Conservation (phyloP, 129 eudicot species). For the Logfia minima region DNA sequence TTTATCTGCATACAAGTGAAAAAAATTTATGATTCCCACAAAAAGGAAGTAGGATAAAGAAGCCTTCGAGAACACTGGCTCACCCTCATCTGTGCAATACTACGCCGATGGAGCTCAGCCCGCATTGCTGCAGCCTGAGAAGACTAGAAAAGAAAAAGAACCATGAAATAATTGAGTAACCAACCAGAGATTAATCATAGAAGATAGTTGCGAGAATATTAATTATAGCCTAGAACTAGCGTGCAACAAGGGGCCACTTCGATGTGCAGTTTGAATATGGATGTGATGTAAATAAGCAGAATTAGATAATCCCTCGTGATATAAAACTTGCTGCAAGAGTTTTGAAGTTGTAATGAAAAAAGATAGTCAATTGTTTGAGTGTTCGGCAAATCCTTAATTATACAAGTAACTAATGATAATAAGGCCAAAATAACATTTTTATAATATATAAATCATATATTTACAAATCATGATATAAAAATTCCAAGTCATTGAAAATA, state of each 20-base stretch:
- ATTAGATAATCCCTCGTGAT: background rate
- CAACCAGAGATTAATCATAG: constrained; percentile 6
- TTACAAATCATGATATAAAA: no score
- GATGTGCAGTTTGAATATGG: background rate
- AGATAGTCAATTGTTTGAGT: background rate
- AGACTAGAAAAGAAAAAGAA: constrained; percentile 54
- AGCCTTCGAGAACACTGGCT: constrained; percentile 32
- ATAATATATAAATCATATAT: no score
- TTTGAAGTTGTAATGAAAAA: background rate
- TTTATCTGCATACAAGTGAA: constrained; percentile 66
- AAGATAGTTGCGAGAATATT: constrained; percentile 1
- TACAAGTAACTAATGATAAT: background rate
- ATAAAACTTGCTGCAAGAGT: background rate
- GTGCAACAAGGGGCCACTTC: background rate
- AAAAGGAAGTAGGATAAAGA: constrained; percentile 14
- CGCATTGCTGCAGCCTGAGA: constrained; percentile 89
- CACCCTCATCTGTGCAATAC: constrained; percentile 99
- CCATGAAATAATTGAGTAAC: constrained; percentile 3
- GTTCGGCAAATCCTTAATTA: background rate
- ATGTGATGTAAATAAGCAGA: background rate
- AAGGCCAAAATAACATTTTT: background rate
- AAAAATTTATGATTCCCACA: background rate
- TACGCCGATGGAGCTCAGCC: constrained; percentile 97
- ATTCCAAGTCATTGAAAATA: background rate
- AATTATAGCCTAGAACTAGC: background rate